phyloP scores from a whole-genome alignment of 306 rosid genomes.

The Morella rubra region DNA sequence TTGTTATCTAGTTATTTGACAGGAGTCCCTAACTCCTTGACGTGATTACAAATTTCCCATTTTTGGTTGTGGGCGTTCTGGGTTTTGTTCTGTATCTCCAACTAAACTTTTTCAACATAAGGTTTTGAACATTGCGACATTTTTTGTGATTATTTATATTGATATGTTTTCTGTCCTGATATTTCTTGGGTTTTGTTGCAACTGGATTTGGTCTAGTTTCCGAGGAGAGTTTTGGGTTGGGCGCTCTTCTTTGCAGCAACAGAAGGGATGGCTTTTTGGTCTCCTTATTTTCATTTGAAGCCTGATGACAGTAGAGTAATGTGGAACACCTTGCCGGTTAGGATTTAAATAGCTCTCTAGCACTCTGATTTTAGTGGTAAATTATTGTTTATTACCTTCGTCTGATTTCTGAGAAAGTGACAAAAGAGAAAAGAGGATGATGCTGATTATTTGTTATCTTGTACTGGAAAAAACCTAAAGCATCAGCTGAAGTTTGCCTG shows the following conservation, averaged over 20 bases:
- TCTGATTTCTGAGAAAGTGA: conserved; percentile 9
- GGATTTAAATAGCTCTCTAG: conserved; percentile 12
- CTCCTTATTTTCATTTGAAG: conserved; percentile 41
- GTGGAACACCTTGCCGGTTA: conserved; percentile 69
- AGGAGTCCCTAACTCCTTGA: conserved; percentile 73
- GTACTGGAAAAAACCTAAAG: neutral
- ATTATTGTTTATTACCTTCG: conserved; percentile 6
- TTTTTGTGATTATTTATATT: neutral
- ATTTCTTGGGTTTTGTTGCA: conserved; percentile 18
- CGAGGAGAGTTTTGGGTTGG: conserved; percentile 46
- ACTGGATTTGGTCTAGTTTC: conserved; percentile 25
- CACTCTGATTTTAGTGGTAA: conserved; percentile 7
- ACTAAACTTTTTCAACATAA: conserved; percentile 50
- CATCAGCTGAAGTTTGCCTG: neutral
- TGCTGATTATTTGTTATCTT: neutral
- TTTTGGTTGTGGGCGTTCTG: conserved; percentile 66
- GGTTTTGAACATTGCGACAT: conserved; percentile 27
- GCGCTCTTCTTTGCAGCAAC: conserved; percentile 31
- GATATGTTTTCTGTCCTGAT: conserved; percentile 30
- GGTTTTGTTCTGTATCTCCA: conserved; percentile 57
- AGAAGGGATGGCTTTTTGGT: conserved; percentile 38
- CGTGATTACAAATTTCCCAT: conserved; percentile 69
- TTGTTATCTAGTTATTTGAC: conserved; percentile 31
- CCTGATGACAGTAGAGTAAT: conserved; percentile 32
- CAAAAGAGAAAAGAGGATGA: neutral